Evolutionary conservation across 768 basidiomycete species (phyloP).

Genomic region (Termitomyces sp.): DNA sequence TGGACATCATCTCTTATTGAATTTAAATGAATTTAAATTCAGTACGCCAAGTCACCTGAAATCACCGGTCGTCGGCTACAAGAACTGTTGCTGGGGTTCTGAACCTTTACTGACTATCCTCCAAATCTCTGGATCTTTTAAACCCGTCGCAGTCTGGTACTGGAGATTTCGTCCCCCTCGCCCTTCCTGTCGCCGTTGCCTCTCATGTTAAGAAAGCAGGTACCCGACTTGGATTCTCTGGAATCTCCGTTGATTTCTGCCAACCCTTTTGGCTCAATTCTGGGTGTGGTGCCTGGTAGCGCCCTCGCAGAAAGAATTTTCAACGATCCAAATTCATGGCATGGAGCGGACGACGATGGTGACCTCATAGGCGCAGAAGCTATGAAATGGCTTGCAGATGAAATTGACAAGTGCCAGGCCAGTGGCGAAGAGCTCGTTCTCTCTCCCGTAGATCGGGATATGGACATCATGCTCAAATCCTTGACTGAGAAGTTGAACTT

Average conservation of each 20-base stretch:
- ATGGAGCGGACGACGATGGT: conserved; percentile 23
- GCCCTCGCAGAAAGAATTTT: conserved; percentile 40
- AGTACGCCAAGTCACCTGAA: background rate
- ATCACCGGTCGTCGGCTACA: conserved; percentile 7
- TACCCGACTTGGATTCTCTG: conserved; percentile 33
- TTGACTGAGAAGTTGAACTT: conserved; percentile 11
- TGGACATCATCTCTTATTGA: background rate
- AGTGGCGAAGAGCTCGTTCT: conserved; percentile 4
- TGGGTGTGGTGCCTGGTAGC: conserved; percentile 30
- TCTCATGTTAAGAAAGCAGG: conserved; percentile 28
- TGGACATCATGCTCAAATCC: conserved; percentile 12
- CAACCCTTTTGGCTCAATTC: conserved; percentile 22
- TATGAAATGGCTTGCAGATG: conserved; percentile 31
- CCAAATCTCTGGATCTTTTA: conserved; percentile 1
- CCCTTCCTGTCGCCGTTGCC: conserved; percentile 6
- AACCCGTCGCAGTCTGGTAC: conserved; percentile 23
- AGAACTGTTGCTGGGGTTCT: background rate
- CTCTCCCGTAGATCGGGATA: conserved; percentile 10
- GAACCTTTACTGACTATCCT: conserved; percentile 1
- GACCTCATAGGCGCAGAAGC: conserved; percentile 21
- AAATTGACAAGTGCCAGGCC: conserved; percentile 24
- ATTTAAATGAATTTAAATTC: no score
- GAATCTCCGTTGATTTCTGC: conserved; percentile 35
- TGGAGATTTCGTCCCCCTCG: conserved; percentile 17
- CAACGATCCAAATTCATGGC: conserved; percentile 41